Base-by-base conservation (phyloP, 2,329 filamentous ascomycete genomes). In the Aspergillus sp. region DNA sequence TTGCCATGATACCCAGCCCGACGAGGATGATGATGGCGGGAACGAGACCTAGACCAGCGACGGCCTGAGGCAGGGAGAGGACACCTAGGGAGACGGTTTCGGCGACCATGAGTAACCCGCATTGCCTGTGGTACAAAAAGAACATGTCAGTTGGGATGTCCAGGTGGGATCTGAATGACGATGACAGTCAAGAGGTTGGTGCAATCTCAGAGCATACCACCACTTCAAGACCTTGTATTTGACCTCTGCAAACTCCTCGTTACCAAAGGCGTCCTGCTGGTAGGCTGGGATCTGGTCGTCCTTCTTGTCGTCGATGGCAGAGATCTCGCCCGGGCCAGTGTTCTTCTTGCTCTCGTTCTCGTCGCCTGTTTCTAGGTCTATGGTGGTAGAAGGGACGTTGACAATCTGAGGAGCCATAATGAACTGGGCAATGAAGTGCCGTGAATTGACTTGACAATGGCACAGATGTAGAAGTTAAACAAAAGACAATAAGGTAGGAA, bases 1-100 rank as follows among this genome's bases (percentile, higher is more conserved):
- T 79, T 2, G 80, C 73, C 7, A 83, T 60, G 22, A 78, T 45
- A 20, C 81, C 79, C 9, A 83, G 64, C 17, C 69, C 59, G 44
- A 81, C 51, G 41, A 80, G 74, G 32, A 81, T 64, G 43, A 83
- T 70, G 12, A 80, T 60, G 10, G 77, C 77, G 9, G 78, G 75
- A 12, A 79, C 67, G 52, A 82, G 61, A 7, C 79, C 79, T 41
- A 82, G 60, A 4, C 66, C 65, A 1, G 77, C 74, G 10, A 81
- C 69, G 3, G 75, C 75, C 41, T 72, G 68, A 2, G 79, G 79
- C 5, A 82, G 63, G 2, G 76, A 77, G 7, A 82, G 68, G 30
- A 81, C 76, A 22, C 79, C 79, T 4, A 81, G 66, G 13, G 76
- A 79, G 22, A 81, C 75, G 10, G 77, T 80, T 57, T 81, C 79